Evolutionary conservation across 2,329 filamentous ascomycete species (phyloP).

Genomic region (Tolypocladium paradoxum): DNA sequence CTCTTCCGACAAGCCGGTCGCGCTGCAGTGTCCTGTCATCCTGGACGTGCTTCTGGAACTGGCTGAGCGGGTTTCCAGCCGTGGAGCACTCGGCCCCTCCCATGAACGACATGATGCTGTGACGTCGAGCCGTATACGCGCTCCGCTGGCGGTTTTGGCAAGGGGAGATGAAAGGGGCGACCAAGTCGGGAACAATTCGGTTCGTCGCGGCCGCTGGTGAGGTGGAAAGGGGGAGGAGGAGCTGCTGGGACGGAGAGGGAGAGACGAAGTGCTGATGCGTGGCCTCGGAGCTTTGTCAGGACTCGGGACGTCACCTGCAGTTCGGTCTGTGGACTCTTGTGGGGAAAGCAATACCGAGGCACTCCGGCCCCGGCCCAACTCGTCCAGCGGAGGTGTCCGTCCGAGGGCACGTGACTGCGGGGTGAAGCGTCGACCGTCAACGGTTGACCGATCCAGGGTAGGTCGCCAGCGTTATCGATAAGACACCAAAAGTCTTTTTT

Average conservation of each 20-base stretch:
- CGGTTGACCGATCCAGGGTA: not conserved
- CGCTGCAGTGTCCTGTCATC: slow-evolving; percentile 92
- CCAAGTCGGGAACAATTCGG: not conserved
- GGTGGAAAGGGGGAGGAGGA: not conserved
- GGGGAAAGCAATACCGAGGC: slow-evolving; percentile 12
- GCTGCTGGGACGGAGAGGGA: not conserved
- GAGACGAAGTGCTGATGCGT: not conserved
- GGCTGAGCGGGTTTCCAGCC: slow-evolving; percentile 87
- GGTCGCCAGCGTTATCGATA: slow-evolving; percentile 21
- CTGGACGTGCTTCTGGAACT: slow-evolving; percentile 94
- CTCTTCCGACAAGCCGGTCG: slow-evolving; percentile 72
- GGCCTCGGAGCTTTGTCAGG: slow-evolving; percentile 4
- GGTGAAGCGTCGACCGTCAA: slow-evolving; percentile 8
- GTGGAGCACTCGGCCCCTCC: slow-evolving; percentile 95
- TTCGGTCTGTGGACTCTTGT: slow-evolving; percentile 4
- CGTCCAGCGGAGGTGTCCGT: not conserved
- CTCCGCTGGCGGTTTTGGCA: not conserved
- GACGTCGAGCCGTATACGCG: not conserved
- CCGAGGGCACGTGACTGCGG: slow-evolving; percentile 23
- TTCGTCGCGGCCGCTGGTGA: not conserved
- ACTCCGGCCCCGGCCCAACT: slow-evolving; percentile 4
- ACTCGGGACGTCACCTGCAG: slow-evolving; percentile 8
- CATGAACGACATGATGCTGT: slow-evolving; percentile 73
- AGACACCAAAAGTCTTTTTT: slow-evolving; percentile 14
- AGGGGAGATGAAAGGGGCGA: not conserved